A percentile compares a stretch with the other conserved stretches of the same genome.
Evolutionary conservation across 768 basidiomycete genomes (phyloP).

Genomic region (Tylopilus sp.): DNA sequence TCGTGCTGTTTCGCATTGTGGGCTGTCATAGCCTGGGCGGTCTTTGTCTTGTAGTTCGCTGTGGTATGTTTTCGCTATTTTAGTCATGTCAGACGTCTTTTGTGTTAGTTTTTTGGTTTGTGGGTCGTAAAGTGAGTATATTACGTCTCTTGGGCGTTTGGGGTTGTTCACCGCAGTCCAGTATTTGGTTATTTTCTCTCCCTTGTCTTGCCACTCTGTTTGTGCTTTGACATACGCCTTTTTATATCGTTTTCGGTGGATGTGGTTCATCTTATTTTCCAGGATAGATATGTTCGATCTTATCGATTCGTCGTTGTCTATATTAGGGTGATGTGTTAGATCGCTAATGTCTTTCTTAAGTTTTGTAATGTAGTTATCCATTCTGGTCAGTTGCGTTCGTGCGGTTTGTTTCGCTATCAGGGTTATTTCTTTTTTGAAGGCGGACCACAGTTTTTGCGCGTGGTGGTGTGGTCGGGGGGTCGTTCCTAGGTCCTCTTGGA

Average conservation of each 20-base stretch:
- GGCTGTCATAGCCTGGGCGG: neutral
- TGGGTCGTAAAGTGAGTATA: conserved; percentile 10
- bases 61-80: conserved; percentile 18
- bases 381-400: neutral
- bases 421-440: neutral
- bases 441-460: neutral
- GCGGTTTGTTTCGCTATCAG: neutral
- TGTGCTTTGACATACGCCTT: neutral
- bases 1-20: neutral
- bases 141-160: conserved; percentile 11
- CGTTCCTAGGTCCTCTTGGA: neutral
- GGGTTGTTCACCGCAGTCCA: conserved; percentile 14
- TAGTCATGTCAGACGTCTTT: conserved; percentile 29
- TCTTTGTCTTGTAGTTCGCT: conserved; percentile 19
- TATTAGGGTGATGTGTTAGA: too few species aligned
- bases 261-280: neutral
- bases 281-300: neutral
- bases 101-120: neutral
- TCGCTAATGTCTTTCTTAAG: neutral
- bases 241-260: neutral
- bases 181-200: conserved; percentile 11
- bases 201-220: neutral
- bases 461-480: too few species aligned
- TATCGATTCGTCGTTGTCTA: neutral
- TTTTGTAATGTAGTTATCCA: neutral